These are phyloP conservation scores for Erythrophleum ivorense DNA, from an alignment of 331 rosid genomes.

Conservation along the genomic window DNA sequence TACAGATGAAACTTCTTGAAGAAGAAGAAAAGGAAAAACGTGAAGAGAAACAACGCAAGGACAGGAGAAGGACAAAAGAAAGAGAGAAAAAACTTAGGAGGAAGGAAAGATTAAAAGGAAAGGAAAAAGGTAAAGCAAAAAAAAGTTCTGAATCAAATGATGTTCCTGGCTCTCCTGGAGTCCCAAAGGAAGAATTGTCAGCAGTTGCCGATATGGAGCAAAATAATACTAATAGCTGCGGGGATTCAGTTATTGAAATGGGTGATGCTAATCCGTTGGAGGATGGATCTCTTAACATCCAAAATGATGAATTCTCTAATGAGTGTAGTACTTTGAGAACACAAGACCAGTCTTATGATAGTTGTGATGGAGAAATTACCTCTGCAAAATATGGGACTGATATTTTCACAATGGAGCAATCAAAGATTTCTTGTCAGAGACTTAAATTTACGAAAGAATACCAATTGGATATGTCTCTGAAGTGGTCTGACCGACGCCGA, in stretches of 20 bases:
- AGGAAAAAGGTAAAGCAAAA: conserved; percentile 79
- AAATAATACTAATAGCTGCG: conserved; percentile 51
- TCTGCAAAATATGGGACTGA: conserved; percentile 58
- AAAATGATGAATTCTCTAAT: conserved; percentile 59
- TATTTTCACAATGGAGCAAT: conserved; percentile 63
- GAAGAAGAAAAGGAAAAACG: conserved; percentile 99
- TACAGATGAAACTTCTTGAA: conserved; percentile 95
- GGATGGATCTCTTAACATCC: conserved; percentile 62
- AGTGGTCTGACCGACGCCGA: conserved; percentile 80
- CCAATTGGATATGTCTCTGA: conserved; percentile 66
- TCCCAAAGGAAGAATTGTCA: conserved; percentile 65
- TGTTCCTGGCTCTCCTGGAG: conserved; percentile 52
- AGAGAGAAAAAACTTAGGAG: conserved; percentile 92
- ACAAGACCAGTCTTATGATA: conserved; percentile 53
- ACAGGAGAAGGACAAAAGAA: conserved; percentile 92
- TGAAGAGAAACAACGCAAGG: conserved; percentile 97
- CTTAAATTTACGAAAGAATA: conserved; percentile 64
- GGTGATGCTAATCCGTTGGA: conserved; percentile 54
- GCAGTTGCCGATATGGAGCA: conserved; percentile 65
- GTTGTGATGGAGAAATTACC: conserved; percentile 58
- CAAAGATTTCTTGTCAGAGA: conserved; percentile 63
- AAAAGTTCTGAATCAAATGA: conserved; percentile 59
- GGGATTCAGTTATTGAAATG: conserved; percentile 59
- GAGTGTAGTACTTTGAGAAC: conserved; percentile 48
- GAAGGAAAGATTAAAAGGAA: conserved; percentile 95